These are phyloP conservation scores for Fusarium armeniacum DNA, from an alignment of 2,329 filamentous ascomycete species.

Conservation along the genomic window DNA sequence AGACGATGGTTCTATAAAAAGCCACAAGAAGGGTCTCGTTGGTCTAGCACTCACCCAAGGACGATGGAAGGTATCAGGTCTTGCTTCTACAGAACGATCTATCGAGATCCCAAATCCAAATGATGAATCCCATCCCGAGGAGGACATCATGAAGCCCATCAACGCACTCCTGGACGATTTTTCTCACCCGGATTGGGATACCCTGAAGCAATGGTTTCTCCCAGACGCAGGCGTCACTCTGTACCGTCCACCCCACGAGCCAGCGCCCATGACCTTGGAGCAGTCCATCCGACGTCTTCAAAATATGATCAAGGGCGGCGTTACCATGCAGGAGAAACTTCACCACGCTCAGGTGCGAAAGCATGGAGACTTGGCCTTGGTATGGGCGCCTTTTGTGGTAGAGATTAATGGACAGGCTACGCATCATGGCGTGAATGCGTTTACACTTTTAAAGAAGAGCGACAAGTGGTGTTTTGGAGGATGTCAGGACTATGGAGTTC, in stretches of 20 bases:
- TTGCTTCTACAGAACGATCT: conserved; percentile 6
- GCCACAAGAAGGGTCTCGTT: conserved; percentile 19
- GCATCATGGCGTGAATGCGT: conserved; percentile 12
- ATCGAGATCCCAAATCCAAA: background rate
- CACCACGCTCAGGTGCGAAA: conserved; percentile 15
- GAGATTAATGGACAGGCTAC: conserved; percentile 15
- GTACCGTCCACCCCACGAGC: conserved; percentile 10
- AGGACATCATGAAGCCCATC: conserved; percentile 20
- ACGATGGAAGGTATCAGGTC: conserved; percentile 19
- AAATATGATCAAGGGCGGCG: conserved; percentile 17
- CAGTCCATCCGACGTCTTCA: conserved; percentile 25
- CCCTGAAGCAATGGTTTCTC: conserved; percentile 22
- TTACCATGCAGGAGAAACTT: conserved; percentile 10
- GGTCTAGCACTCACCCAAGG: conserved; percentile 13
- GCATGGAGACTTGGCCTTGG: conserved; percentile 18
- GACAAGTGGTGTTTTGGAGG: conserved; percentile 22
- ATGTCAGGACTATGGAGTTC: conserved; percentile 16
- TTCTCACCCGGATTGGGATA: conserved; percentile 19
- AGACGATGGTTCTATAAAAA: background rate
- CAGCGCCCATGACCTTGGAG: conserved; percentile 26
- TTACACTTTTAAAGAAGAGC: conserved; percentile 3
- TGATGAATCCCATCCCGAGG: background rate
- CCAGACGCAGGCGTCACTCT: conserved; percentile 14
- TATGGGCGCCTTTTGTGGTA: conserved; percentile 34
- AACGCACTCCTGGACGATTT: conserved; percentile 28